A percentile compares a stretch with the other conserved stretches of the same genome.
Conservation (phyloP, 139 green algal genomes). For the Chlorella sorokiniana region DNA sequence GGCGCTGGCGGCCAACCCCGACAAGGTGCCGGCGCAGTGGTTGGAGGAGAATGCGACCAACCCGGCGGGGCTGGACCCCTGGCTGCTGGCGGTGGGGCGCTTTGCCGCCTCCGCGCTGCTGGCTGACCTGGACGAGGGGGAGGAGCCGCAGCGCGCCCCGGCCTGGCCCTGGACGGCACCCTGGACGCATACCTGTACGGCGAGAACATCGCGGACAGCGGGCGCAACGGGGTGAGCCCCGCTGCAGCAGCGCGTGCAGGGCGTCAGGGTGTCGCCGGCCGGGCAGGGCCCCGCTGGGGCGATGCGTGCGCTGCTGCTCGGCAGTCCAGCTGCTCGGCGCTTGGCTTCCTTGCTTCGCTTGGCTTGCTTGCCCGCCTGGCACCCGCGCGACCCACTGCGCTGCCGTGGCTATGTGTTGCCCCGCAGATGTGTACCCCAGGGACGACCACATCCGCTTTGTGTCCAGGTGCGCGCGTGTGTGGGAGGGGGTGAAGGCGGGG, state of each 20-base stretch:
- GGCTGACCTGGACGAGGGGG: background rate
- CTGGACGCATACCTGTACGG: conserved; percentile 27
- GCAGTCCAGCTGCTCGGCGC: background rate
- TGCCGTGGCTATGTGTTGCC: background rate
- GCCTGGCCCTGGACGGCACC: background rate
- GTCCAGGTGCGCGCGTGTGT: background rate
- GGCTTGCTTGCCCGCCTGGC: background rate
- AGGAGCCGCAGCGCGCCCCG: background rate
- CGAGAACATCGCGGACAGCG: conserved; percentile 21
- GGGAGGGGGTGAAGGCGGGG: no score
- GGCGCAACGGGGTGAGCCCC: background rate
- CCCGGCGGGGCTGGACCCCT: conserved; percentile 1
- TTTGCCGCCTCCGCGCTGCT: conserved; percentile 8
- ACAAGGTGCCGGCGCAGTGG: conserved; percentile 2
- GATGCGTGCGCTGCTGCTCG: background rate
- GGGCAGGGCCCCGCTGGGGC: background rate
- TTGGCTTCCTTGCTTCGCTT: background rate
- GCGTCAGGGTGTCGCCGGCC: background rate
- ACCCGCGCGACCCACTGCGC: background rate
- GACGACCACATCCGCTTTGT: conserved; percentile 21
- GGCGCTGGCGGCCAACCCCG: background rate
- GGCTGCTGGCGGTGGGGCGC: conserved; percentile 3
- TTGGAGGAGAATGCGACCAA: conserved; percentile 15
- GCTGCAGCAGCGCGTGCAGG: background rate
- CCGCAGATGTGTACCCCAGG: conserved; percentile 13